Conservation (phyloP, 495 filamentous ascomycete genomes). For the Lophiostoma macrostomum region DNA sequence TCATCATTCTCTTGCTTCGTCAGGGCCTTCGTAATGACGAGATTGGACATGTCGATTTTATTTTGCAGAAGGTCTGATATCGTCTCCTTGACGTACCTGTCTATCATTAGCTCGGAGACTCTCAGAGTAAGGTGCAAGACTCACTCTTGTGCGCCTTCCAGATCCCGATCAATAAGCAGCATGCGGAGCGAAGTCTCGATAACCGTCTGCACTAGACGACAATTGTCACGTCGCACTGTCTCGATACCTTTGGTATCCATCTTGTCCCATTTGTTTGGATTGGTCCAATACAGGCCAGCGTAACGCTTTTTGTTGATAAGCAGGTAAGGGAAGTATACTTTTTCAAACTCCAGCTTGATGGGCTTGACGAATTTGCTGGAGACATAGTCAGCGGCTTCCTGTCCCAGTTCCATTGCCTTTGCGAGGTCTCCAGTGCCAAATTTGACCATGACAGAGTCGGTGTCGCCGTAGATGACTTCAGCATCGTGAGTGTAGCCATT, state of each 20-base stretch:
- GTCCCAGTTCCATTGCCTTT: conserved; percentile 88
- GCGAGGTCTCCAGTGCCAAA: conserved; percentile 83
- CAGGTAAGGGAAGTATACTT: conserved; percentile 97
- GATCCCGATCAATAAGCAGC: conserved; percentile 89
- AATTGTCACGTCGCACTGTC: conserved; percentile 96
- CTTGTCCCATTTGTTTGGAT: conserved; percentile 92
- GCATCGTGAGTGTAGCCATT: conserved; percentile 95
- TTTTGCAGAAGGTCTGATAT: conserved; percentile 96
- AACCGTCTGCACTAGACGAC: conserved; percentile 88
- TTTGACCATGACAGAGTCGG: conserved; percentile 99
- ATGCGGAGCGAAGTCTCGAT: conserved; percentile 96
- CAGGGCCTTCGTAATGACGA: conserved; percentile 97
- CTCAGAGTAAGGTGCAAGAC: conserved; percentile 34
- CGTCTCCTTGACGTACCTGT: conserved; percentile 90
- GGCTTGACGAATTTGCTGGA: conserved; percentile 89
- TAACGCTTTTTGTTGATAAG: conserved; percentile 99
- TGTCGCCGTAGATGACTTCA: conserved; percentile 97
- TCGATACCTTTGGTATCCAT: conserved; percentile 99
- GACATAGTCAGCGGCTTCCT: conserved; percentile 83
- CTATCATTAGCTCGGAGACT: conserved; percentile 3
- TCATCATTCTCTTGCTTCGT: conserved; percentile 54
- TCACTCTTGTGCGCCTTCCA: conserved; percentile 89
- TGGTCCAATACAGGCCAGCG: conserved; percentile 95
- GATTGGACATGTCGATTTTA: conserved; percentile 97
- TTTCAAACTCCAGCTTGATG: conserved; percentile 99